These are phyloP conservation scores for Acanthamoeba culbertsoni DNA, from an alignment of 208 protist genomes.

Conservation along the genomic window DNA sequence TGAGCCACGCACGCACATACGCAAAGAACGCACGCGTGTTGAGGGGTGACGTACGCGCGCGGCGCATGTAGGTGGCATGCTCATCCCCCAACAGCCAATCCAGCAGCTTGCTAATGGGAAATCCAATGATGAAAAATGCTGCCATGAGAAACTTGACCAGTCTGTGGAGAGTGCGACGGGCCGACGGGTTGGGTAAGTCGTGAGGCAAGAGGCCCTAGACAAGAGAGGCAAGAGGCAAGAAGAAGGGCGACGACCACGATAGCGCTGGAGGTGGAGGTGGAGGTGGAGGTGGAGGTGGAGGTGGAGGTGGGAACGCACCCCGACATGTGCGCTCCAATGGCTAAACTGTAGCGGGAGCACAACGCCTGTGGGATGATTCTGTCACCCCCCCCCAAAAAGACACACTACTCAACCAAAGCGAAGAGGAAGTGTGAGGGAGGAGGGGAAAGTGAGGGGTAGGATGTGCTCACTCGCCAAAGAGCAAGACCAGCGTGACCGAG, in stretches of 20 bases:
- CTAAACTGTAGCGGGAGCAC: constrained; percentile 77
- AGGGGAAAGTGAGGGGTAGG: no score
- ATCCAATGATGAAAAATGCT: constrained; percentile 64
- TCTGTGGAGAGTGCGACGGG: neutral
- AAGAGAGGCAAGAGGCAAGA: no score
- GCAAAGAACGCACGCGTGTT: neutral
- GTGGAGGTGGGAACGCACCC: no score
- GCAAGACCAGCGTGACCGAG: constrained; percentile 77
- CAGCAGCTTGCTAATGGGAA: constrained; percentile 68
- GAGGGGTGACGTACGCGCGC: neutral
- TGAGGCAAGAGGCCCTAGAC: no score
- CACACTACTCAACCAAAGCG: neutral
- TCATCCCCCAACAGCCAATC: constrained; percentile 70
- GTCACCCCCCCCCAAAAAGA: neutral
- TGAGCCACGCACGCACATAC: no score
- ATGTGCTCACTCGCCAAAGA: constrained; percentile 83
- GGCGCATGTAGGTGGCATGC: constrained; percentile 3
- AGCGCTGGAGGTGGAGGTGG: no score
- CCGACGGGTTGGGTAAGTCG: no score
- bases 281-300: no score
- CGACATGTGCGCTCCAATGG: constrained; percentile 68
- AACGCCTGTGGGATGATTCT: constrained; percentile 80
- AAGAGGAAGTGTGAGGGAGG: constrained; percentile 16
- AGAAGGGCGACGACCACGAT: no score
- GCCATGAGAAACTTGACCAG: constrained; percentile 76